Evolutionary conservation across 2,329 filamentous ascomycete genomes (phyloP), one percentile per base, ranked within the genome.

Genomic region (Verruconis gallopava): DNA sequence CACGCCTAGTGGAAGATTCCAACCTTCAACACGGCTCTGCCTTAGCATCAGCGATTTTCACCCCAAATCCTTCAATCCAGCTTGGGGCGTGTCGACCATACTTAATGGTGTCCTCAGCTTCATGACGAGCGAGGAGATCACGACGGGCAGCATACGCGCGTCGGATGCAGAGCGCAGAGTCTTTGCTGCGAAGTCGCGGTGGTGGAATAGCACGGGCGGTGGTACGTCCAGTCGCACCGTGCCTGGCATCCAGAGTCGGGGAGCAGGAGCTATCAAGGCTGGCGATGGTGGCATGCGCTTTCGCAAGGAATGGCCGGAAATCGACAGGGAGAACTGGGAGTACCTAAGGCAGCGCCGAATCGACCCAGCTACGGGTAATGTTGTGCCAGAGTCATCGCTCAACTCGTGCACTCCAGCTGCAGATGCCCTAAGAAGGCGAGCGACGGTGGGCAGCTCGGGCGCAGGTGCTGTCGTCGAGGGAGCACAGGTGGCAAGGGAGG

Each of bases 71-170:
- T 98, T 96, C 69, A 98, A 98, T 59, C 91, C 91, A 2, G 88
- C 91, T 1, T 98, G 91, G 91, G 89, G 94, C 56, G 91, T 98
- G 5, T 89, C 82, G 42, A 98, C 91, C 1, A 98, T 98, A 49
- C 68, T 98, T 13, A 93, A 93, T 43, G 91, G 91, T 6, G 73
- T 98, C 20, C 69, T 96, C 48, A 93, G 83, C 30, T 98, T 98
- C 64, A 98, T 98, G 91, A 96, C 89, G 2, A 85, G 84, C 50
- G 89, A 98, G 57, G 91, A 98, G 66, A 95, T 96, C 82, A 98
- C 91, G 0, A 96, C 91, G 0, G 91, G 91, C 2, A 88, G 81
- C 21, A 76, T 98, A 21, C 79, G 80, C 4, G 84, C 79, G 14
- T 81, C 76, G 0, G 75, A 84, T 38, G 68, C 73, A 3, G 88